phyloP scores from a whole-genome alignment of 805 yeast species.

The Saturnispora diversa region DNA sequence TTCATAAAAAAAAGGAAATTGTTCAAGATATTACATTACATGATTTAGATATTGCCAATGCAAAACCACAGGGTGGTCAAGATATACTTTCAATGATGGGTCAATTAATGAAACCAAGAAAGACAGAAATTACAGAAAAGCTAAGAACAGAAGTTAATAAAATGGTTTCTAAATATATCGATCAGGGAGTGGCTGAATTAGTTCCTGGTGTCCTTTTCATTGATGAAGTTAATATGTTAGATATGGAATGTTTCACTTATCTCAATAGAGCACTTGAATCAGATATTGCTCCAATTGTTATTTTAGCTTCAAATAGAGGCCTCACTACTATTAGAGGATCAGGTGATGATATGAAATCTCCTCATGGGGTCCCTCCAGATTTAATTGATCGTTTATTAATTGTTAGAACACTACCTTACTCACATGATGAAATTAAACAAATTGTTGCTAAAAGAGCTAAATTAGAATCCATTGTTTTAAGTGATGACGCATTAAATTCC shows the following conservation, averaged over 20 bases:
- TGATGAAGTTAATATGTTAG: conserved; percentile 98
- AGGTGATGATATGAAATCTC: conserved; percentile 62
- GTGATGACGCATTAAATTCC: conserved; percentile 75
- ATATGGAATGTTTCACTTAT: conserved; percentile 93
- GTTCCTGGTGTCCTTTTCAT: conserved; percentile 96
- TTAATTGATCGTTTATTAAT: conserved; percentile 89
- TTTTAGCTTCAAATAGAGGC: conserved; percentile 98
- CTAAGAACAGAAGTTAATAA: conserved; percentile 94
- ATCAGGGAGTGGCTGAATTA: conserved; percentile 97
- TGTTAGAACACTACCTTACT: conserved; percentile 75
- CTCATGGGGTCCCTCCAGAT: conserved; percentile 97
- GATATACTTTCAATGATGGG: conserved; percentile 98
- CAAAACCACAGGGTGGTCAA: conserved; percentile 94
- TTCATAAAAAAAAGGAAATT: conserved; percentile 90
- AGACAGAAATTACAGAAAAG: conserved; percentile 93
- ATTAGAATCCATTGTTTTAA: conserved; percentile 85
- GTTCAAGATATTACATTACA: conserved; percentile 97
- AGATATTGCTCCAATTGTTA: conserved; percentile 92
- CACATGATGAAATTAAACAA: conserved; percentile 74
- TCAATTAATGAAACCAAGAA: conserved; percentile 88
- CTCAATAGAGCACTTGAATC: conserved; percentile 94
- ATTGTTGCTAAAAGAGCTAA: conserved; percentile 84
- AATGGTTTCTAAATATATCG: conserved; percentile 96
- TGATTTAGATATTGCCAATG: conserved; percentile 95
- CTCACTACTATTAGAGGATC: conserved; percentile 91